Conservation (phyloP, 345 rosid species). For the Cardiospermum halicacabum region DNA sequence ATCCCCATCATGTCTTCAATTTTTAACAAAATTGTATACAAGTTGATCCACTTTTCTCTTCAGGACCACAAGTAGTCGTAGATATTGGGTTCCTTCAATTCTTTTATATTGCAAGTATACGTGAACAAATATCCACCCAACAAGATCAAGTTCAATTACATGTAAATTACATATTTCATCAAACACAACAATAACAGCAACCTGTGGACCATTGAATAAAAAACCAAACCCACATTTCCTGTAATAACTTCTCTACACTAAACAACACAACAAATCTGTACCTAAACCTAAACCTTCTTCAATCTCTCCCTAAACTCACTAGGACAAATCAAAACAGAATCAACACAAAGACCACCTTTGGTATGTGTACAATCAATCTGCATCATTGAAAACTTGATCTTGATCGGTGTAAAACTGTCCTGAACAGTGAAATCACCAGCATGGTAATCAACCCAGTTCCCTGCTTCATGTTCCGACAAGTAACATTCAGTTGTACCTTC, state of each 20-base stretch:
- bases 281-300: conserved; percentile 1
- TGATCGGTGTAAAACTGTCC: conserved; percentile 23
- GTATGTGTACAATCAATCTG: conserved; percentile 98
- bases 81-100: too few species aligned
- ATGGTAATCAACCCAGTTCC: conserved; percentile 69
- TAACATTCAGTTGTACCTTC: conserved; percentile 47
- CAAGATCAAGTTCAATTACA: neutral
- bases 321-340: conserved; percentile 67
- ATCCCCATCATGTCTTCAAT: neutral
- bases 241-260: neutral
- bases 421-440: conserved; percentile 70
- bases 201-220: conserved; percentile 12
- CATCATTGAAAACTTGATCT: conserved; percentile 74
- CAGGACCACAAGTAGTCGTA: neutral
- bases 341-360: conserved; percentile 89
- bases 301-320: conserved; percentile 38
- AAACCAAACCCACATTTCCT: neutral
- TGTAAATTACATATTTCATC: neutral
- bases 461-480: conserved; percentile 43
- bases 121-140: neutral
- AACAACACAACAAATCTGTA: neutral
- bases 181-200: neutral
- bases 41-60: too few species aligned
- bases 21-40: neutral
- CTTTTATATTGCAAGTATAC: too few species aligned